Evolutionary conservation across 306 rosid species (phyloP).

Genomic region (Castanospermum australe): DNA sequence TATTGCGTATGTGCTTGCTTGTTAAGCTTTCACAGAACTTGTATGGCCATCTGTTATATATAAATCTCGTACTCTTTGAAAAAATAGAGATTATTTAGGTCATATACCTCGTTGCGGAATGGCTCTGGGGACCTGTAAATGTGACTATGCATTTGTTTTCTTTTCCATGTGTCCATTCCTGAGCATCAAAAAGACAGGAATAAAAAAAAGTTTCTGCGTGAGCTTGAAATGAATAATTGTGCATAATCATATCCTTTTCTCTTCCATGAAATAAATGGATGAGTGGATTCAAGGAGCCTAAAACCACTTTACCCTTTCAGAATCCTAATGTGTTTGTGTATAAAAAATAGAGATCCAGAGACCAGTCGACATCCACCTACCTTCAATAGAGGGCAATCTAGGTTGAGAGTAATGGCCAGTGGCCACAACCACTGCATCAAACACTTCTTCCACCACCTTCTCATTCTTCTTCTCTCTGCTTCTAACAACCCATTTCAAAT

Average conservation of each 20-base stretch:
- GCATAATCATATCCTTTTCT: not conserved
- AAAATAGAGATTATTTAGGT: not conserved
- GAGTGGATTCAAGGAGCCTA: slow-evolving; percentile 2
- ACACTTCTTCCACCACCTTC: slow-evolving; percentile 57
- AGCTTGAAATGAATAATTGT: not conserved
- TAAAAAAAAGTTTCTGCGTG: not conserved
- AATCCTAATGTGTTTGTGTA: not conserved
- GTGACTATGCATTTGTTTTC: slow-evolving; percentile 89
- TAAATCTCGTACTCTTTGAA: not conserved
- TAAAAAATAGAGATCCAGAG: not conserved
- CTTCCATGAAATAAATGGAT: not conserved
- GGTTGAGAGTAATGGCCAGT: slow-evolving; percentile 88
- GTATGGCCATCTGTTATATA: not conserved
- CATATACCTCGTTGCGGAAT: slow-evolving; percentile 67
- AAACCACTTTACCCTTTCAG: not conserved
- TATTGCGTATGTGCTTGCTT: not conserved
- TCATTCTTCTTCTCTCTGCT: slow-evolving; percentile 50
- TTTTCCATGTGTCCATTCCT: slow-evolving; percentile 92
- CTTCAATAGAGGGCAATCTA: slow-evolving; percentile 73
- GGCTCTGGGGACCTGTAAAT: slow-evolving; percentile 77
- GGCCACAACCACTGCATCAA: slow-evolving; percentile 93
- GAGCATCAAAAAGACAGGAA: not conserved
- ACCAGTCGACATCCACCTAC: slow-evolving; percentile 23
- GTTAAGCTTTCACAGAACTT: not conserved
- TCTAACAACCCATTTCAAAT: slow-evolving; percentile 75